A percentile compares a stretch with the other conserved stretches of the same genome.
Conservation (phyloP, 345 rosid species). For the Abelmoschus esculentus region DNA sequence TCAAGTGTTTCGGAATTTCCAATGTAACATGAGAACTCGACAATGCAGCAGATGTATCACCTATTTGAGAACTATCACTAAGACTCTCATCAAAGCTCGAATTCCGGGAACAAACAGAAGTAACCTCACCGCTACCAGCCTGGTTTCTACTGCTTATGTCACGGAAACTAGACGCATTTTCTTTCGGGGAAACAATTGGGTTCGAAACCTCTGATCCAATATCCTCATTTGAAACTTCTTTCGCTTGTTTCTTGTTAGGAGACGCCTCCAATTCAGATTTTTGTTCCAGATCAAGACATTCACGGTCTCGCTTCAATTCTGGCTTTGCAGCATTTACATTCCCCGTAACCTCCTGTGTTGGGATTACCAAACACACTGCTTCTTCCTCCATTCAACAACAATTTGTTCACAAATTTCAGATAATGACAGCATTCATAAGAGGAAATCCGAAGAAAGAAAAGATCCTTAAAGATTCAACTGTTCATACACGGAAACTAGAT, state of each 20-base stretch:
- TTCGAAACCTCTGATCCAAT: slow-evolving; percentile 75
- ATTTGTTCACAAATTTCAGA: slow-evolving; percentile 3
- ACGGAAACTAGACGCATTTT: slow-evolving; percentile 35
- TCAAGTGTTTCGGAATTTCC: slow-evolving; percentile 82
- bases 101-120: slow-evolving; percentile 36
- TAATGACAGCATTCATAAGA: slow-evolving; percentile 23
- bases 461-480: slow-evolving; percentile 15
- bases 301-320: slow-evolving; percentile 45
- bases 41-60: slow-evolving; percentile 24
- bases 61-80: slow-evolving; percentile 28
- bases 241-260: slow-evolving; percentile 51
- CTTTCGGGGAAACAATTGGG: slow-evolving; percentile 55
- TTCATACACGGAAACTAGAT: background rate
- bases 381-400: slow-evolving; percentile 47
- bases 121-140: slow-evolving; percentile 30
- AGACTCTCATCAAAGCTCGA: slow-evolving; percentile 43
- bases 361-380: slow-evolving; percentile 35
- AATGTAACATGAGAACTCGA: slow-evolving; percentile 52
- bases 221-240: slow-evolving; percentile 71
- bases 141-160: slow-evolving; percentile 32
- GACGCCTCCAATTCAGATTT: slow-evolving; percentile 28
- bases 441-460: slow-evolving; percentile 7
- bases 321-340: slow-evolving; percentile 20
- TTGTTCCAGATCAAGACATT: slow-evolving; percentile 17
- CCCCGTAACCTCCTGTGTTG: slow-evolving; percentile 20